Evolutionary conservation across 1,284 basidiomycete genomes (phyloP).

Genomic region (Ustilago trichophora): DNA sequence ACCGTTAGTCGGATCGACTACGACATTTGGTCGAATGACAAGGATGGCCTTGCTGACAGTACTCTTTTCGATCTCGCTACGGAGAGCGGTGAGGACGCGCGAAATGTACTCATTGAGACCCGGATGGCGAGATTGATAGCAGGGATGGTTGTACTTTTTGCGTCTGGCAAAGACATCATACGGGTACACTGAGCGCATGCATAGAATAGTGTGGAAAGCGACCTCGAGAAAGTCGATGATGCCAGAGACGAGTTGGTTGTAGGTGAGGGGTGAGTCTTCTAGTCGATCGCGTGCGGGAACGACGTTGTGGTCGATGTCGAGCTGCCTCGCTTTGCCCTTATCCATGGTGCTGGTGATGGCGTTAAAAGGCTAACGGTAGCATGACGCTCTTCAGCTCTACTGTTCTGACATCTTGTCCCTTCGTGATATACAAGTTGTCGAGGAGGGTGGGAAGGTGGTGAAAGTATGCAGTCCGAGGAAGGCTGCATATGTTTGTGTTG

Average conservation of each 20-base stretch:
- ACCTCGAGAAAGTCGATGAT: slow-evolving; percentile 74
- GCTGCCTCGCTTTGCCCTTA: slow-evolving; percentile 38
- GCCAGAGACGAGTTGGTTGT: slow-evolving; percentile 45
- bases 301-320: slow-evolving; percentile 9
- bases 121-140: slow-evolving; percentile 90
- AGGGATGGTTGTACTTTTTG: slow-evolving; percentile 86
- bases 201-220: slow-evolving; percentile 88
- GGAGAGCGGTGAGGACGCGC: slow-evolving; percentile 78
- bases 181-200: slow-evolving; percentile 88
- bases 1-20: slow-evolving; percentile 3
- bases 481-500: background rate
- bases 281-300: slow-evolving; percentile 25
- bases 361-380: background rate
- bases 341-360: slow-evolving; percentile 10
- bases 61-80: slow-evolving; percentile 74
- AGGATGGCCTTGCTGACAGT: slow-evolving; percentile 15
- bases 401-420: background rate
- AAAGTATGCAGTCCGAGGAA: no score
- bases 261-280: slow-evolving; percentile 43
- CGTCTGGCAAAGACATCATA: slow-evolving; percentile 83
- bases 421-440: background rate
- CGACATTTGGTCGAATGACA: slow-evolving; percentile 22
- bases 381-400: background rate
- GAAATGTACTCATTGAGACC: slow-evolving; percentile 86
- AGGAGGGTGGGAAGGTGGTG: no score